Percentiles rank a stretch among this genome's conserved stretches.
phyloP scores from a whole-genome alignment of 257 asterid genomes.

The Solanum ossicruentum region DNA sequence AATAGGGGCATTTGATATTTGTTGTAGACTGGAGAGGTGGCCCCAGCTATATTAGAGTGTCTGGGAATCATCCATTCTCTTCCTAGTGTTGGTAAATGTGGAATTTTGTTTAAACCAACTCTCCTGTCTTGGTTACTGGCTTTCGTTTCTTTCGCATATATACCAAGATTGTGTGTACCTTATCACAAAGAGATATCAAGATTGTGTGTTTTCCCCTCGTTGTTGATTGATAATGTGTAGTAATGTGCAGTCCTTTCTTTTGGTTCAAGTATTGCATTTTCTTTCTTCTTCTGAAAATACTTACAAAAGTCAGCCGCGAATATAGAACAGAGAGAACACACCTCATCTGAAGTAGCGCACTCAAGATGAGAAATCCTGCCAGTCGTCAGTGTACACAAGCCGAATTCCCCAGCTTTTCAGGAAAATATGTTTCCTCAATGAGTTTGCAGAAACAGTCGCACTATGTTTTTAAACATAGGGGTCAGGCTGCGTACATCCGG shows the following conservation, averaged over 20 bases:
- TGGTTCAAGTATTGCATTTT: not conserved
- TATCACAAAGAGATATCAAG: not conserved
- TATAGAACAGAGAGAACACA: not conserved
- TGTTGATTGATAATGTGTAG: not conserved
- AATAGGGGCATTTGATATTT: conserved; percentile 12
- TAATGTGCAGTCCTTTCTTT: not conserved
- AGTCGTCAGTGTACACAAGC: not conserved
- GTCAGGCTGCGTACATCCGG: no score
- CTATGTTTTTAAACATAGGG: no score
- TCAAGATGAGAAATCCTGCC: not conserved
- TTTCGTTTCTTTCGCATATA: not conserved
- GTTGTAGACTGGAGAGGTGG: conserved; percentile 25
- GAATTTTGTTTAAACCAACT: conserved; percentile 39
- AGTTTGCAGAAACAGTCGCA: not conserved
- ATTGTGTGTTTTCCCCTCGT: not conserved
- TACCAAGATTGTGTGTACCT: not conserved
- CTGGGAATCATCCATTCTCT: conserved; percentile 34
- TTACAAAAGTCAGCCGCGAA: not conserved
- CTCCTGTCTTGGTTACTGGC: conserved; percentile 4
- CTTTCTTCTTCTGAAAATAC: not conserved
- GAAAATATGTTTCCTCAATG: not conserved
- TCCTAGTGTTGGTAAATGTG: conserved; percentile 28
- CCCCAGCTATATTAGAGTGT: conserved; percentile 50
- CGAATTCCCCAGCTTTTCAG: not conserved
- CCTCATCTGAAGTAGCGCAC: not conserved